phyloP scores from a whole-genome alignment of 805 yeast genomes.

The Candida lessepsii region DNA sequence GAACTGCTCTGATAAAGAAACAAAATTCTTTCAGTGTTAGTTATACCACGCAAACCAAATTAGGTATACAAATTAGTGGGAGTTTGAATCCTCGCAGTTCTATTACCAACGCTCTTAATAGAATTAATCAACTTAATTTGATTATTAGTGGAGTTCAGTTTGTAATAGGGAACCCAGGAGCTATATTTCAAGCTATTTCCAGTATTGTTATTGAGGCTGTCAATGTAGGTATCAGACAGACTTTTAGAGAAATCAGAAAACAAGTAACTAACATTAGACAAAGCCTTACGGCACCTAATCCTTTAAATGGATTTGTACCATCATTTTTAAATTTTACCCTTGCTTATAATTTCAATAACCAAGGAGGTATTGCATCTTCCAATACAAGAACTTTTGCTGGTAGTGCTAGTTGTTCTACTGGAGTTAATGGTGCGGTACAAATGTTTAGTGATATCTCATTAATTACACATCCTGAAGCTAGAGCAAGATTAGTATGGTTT shows the following conservation, averaged over 20 bases:
- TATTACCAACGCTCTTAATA: neutral
- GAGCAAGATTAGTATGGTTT: conserved; percentile 8
- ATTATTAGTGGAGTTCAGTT: neutral
- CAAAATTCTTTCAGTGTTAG: conserved; percentile 6
- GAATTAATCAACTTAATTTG: conserved; percentile 1
- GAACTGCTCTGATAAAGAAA: conserved; percentile 10
- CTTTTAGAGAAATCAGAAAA: neutral
- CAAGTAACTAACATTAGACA: neutral
- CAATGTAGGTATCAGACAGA: neutral
- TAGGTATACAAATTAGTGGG: neutral
- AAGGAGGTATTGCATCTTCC: neutral
- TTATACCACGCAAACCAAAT: conserved; percentile 1
- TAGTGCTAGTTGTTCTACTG: conserved; percentile 11
- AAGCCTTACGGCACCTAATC: neutral
- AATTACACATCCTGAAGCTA: conserved; percentile 13
- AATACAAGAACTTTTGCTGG: conserved; percentile 12
- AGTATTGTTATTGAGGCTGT: neutral
- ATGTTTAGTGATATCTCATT: conserved; percentile 12
- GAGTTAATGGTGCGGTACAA: conserved; percentile 11
- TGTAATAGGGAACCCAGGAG: conserved; percentile 3
- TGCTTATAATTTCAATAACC: neutral
- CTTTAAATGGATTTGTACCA: neutral
- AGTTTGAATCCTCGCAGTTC: neutral
- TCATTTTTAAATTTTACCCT: neutral
- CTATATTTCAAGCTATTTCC: neutral